Evolutionary conservation across 1,139 yeast species (phyloP), one percentile per base, ranked within the genome.

Genomic region (Yamadazyma epiphylla): DNA sequence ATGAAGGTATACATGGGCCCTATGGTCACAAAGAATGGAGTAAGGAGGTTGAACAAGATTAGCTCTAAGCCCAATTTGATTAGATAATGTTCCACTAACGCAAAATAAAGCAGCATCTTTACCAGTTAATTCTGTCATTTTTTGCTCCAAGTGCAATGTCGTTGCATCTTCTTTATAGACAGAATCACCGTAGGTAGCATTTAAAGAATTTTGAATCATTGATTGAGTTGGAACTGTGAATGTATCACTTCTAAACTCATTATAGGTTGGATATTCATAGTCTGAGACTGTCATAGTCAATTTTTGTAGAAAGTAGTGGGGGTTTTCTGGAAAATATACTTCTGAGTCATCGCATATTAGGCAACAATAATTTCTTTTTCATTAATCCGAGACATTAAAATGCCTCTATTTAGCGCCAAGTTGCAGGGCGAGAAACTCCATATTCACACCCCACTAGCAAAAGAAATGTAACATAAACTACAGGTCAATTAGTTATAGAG

Each of bases 171-270:
- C 74, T 36, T 64, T 56, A 46, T 67, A 66, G 3, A 67, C 74
- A 1, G 72, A 52, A 41, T 67, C 74, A 3, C 74, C 74, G 19
- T 57, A 48, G 1, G 64, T 50, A 16, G 68, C 53, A 15, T 42
- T 33, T 22, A 58, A 37, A 3, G 64, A 45, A 15, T 51, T 48
- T 15, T 34, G 35, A n/a, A 64, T 44, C 73, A 67, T 65, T 4
- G 60, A 49, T 9, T 45, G 36, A 0, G 70, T 62, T 2, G 74
- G 73, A 4, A 69, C 65, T 9, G 74, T 67, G 49, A 66, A 67
- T 0, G 74, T 67, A 39, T 67, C 74, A 43, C 71, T 64, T 32
- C 74, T 54, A 46, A 66, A 67, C 39, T 67, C 74, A 42, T 59
- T 60, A 33, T 47, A 55, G 8, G 53, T 43, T n/a, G 45, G 25